These are phyloP conservation scores for Parmales sp. DNA, from an alignment of 108 stramenopile genomes.

Conservation along the genomic window DNA sequence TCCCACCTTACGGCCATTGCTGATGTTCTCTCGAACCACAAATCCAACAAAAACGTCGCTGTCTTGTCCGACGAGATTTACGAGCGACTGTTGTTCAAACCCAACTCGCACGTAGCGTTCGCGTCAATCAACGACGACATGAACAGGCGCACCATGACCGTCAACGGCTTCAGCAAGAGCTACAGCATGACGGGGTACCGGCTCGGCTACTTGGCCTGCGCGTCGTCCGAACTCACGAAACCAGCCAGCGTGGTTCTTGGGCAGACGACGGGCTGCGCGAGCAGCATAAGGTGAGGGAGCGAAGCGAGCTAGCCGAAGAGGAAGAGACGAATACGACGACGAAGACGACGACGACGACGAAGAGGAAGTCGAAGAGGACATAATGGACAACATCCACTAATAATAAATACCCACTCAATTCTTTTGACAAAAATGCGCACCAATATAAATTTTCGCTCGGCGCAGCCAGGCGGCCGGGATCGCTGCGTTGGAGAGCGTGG, in stretches of 20 bases:
- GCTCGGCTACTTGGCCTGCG: conserved; percentile 81
- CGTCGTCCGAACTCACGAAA: conserved; percentile 50
- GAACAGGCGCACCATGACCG: conserved; percentile 72
- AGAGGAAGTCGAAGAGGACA: too few relatives aligned
- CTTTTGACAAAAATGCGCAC: too few relatives aligned
- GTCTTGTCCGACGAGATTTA: conserved; percentile 93
- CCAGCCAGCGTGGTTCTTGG: conserved; percentile 73
- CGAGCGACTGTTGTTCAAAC: conserved; percentile 79
- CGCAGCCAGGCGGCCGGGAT: conserved; percentile 87
- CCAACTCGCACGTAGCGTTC: conserved; percentile 59
- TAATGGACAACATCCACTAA: too few relatives aligned
- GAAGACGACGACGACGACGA: too few relatives aligned
- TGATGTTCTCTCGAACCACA: conserved; percentile 33
- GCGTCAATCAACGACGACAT: conserved; percentile 60
- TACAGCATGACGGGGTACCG: conserved; percentile 95
- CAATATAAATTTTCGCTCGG: too few relatives aligned
- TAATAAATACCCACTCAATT: too few relatives aligned
- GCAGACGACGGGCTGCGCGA: conserved; percentile 86
- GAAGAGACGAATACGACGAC: too few relatives aligned
- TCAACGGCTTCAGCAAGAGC: conserved; percentile 91
- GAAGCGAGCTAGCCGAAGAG: too few relatives aligned
- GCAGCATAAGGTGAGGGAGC: too few relatives aligned
- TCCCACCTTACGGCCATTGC: conserved; percentile 53
- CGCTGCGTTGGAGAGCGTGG: conserved; percentile 62
- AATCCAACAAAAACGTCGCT: conserved; percentile 45